Evolutionary conservation across 2,329 filamentous ascomycete genomes (phyloP), one percentile per base, ranked within the genome.

Genomic region (Fonsecaea nubica): DNA sequence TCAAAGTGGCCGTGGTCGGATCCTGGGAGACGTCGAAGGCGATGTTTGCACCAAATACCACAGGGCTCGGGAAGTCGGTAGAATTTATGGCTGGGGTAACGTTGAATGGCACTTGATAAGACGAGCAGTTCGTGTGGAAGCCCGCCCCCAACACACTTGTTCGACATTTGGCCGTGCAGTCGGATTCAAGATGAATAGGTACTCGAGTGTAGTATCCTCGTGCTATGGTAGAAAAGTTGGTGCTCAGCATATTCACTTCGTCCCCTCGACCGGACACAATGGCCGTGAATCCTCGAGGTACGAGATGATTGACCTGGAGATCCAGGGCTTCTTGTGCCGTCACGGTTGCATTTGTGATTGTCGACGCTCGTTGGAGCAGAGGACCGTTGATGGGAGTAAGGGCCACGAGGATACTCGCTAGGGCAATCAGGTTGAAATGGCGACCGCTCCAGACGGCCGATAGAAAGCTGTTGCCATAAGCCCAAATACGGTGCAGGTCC

Each of bases 331-430:
- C 33, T 25, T 35, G 48, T 7, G 18, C 21, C 8, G 38, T 32
- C 2, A 61, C 48, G 5, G 50, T 48, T 15, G 50, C 50, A 21
- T 40, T 42, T 13, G n/a, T 18, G 18, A 67, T 45, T 13, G 50
- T 45, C 15, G 69, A 71, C 15, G 69, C 69, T 15, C 68, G 68
- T 38, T 71, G 68, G 8, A 71, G 57, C 4, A 71, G 62, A 33
- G 69, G 65, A 13, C 68, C 65, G 38, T 66, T 68, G 48, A 70
- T 54, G 5, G 59, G 63, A 8, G 42, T 48, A 8, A 70, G 8
- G 1, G 69, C 58, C 1, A 60, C 61, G 30, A 71, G 36, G 5
- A 71, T 66, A 38, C 65, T 45, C 12, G 65, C 65, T 1, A 70
- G 32, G 6, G 68, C 69, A 18, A 71, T 45, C n/a, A 68, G 21